Conservation (phyloP, 768 basidiomycete genomes). For the Agaricus sinodeliciosus region DNA sequence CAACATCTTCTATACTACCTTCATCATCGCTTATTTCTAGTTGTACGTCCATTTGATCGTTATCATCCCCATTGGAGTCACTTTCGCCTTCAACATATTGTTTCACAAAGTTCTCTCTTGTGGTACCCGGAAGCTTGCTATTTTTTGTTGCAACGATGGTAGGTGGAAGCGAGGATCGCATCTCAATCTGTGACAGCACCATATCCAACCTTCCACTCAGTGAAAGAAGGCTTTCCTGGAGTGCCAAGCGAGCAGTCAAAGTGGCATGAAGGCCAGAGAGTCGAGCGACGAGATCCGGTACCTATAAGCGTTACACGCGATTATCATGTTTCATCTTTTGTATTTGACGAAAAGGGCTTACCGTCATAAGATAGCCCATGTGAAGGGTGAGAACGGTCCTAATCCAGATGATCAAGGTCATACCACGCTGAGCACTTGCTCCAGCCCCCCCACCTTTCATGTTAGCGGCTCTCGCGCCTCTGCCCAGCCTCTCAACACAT, state of each 20-base stretch:
- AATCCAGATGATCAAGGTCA: conserved; percentile 66
- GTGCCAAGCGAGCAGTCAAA: conserved; percentile 67
- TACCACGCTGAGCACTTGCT: conserved; percentile 73
- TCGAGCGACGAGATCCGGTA: conserved; percentile 86
- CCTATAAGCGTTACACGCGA: conserved; percentile 36
- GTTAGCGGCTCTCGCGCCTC: conserved; percentile 61
- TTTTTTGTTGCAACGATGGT: conserved; percentile 41
- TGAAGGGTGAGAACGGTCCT: conserved; percentile 80
- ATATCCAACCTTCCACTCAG: conserved; percentile 89
- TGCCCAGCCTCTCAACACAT: conserved; percentile 83
- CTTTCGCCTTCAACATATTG: conserved; percentile 81
- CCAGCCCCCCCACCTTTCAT: conserved; percentile 77
- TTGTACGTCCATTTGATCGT: conserved; percentile 52
- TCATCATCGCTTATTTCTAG: conserved; percentile 62
- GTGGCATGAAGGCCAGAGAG: conserved; percentile 81
- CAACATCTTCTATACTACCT: conserved; percentile 75
- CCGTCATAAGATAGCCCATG: conserved; percentile 91
- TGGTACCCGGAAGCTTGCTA: conserved; percentile 24
- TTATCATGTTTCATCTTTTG: conserved; percentile 2
- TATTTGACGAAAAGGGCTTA: conserved; percentile 28
- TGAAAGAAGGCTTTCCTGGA: conserved; percentile 81
- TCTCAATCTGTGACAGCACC: conserved; percentile 89
- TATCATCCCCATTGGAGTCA: conserved; percentile 46
- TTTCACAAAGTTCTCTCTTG: conserved; percentile 30
- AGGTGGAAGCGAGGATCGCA: conserved; percentile 71